Base-by-base conservation (phyloP, 768 basidiomycete species). In the Mrakia frigida region DNA sequence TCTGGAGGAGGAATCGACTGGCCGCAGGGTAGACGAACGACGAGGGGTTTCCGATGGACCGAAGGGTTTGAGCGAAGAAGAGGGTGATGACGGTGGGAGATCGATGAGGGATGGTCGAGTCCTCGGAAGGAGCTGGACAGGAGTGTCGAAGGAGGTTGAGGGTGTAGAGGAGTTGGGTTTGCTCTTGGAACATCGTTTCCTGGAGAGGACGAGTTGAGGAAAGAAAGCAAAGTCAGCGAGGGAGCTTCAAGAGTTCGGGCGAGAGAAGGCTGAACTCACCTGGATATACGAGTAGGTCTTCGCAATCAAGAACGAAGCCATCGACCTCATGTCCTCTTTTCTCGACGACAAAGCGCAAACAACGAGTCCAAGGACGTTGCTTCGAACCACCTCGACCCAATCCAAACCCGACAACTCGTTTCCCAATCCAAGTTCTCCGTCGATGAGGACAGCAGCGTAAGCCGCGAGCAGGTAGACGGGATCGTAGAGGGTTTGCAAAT, bases 311-410 rank as follows among this genome's bases (percentile, higher is more conserved):
- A 86, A 86, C 52, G 88, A 81, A 4, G 90, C 89, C 0, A 91
- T 79, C 33, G 87, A 85, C 28, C 93, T 89, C 6, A 92, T 83
- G 16, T 85, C 84, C 3, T 80, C 83, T 78, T 91, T 88, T 70
- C 88, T 88, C 6, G 90, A 88, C 0, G 93, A 91, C 68, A 97
- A 82, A 0, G 88, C 86, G 21, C 91, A 88, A 31, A 96, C 86
- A 3, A 91, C 86, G 68, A 98, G 79, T 63, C 91, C 87, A 18
- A 91, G 87, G 16, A 90, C 85, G 79, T 96, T 94, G 10, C 90
- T 91, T 79, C 93, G 85, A 81, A 95, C 90, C 25, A 97, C 82
- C 80, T 92, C 90, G 21, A 95, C 90, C 94, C 94, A 96, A n/a
- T 86, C 88, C 76, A 90, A 83, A 0, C 89, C 87, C 0, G 88